Evolutionary conservation across 345 rosid species (phyloP), one percentile per base, ranked within the genome.

Genomic region (Camelina laxa): DNA sequence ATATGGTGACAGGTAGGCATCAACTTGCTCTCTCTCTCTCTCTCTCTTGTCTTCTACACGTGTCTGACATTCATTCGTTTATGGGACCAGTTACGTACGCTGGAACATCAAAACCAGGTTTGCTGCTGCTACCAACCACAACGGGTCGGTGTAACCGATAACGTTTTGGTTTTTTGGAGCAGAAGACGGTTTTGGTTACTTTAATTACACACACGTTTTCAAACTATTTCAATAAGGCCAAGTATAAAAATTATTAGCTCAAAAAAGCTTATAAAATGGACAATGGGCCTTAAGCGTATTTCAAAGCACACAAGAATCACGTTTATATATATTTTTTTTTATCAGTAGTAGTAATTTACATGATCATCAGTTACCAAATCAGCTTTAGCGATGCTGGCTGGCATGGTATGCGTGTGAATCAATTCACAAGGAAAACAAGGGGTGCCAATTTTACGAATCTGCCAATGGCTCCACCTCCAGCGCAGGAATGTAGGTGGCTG

Each of bases 321-420:
- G 50, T 33, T 33, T 54, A 42, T 5, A 2, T 42, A n/a, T n/a
- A n/a, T 1, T 42, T 5, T 42, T 42, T 42, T 4, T 5, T n/a
- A 17, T 51, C 61, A 67, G 0, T 27, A 54, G 20, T 45, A 68
- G 9, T 33, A 33, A 33, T 55, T 39, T 69, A 69, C 73, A 69
- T 54, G 8, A 47, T n/a, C 51, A n/a, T 16, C 20, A 2, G 51
- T 47, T 16, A 47, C 30, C 30, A 27, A 27, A 27, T 27, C 30
- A 27, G 30, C 1, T 27, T 27, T 27, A 0, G 5, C 30, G 30
- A 27, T 4, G 30, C 30, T 27, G 30, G 30, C 30, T 27, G 30
- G 30, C 30, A 27, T 27, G 5, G 30, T 24, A 4, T 4, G 30
- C 4, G 30, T 27, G 30, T 27, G 30, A 27, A 27, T 27, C 30